A percentile compares a stretch with the other conserved stretches of the same genome.
These are phyloP conservation scores for Aspergillus mulundensis DNA, from an alignment of 495 filamentous ascomycete genomes.

Conservation along the genomic window DNA sequence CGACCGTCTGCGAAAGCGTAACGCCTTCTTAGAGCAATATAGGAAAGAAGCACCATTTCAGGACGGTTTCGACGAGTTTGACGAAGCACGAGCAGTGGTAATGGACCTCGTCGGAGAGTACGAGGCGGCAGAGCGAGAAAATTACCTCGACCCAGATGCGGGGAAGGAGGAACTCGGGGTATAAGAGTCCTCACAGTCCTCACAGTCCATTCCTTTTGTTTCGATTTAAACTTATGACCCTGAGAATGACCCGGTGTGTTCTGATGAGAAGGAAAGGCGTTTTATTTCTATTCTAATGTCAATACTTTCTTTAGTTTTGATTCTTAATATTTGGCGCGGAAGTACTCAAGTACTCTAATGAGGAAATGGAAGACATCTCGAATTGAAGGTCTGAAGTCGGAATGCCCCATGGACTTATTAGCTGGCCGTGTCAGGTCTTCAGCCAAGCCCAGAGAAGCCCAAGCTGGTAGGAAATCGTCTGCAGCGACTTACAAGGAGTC, in stretches of 20 bases:
- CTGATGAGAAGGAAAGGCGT: constrained; percentile 18
- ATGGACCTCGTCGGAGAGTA: constrained; percentile 88
- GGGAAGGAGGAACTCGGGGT: constrained; percentile 45
- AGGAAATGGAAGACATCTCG: background rate
- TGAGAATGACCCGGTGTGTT: constrained; percentile 18
- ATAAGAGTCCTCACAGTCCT: constrained; percentile 16
- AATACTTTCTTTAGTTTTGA: constrained; percentile 4
- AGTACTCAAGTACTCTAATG: constrained; percentile 6
- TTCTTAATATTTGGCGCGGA: constrained; percentile 8
- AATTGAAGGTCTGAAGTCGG: too few relatives aligned
- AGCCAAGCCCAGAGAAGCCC: too few relatives aligned
- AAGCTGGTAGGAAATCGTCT: too few relatives aligned
- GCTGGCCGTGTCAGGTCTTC: too few relatives aligned
- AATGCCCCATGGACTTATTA: too few relatives aligned
- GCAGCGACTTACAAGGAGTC: too few relatives aligned
- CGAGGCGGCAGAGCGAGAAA: constrained; percentile 85
- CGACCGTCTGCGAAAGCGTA: constrained; percentile 87
- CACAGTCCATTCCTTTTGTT: background rate
- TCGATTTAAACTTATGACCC: constrained; percentile 15
- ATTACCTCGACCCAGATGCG: constrained; percentile 73
- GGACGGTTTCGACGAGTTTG: constrained; percentile 89
- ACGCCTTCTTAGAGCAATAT: constrained; percentile 93
- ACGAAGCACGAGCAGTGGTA: constrained; percentile 86
- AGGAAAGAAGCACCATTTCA: constrained; percentile 90
- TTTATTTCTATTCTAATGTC: constrained; percentile 11